Conservation (phyloP, 2,329 filamentous ascomycete genomes). For the Aspergillus udagawae region DNA sequence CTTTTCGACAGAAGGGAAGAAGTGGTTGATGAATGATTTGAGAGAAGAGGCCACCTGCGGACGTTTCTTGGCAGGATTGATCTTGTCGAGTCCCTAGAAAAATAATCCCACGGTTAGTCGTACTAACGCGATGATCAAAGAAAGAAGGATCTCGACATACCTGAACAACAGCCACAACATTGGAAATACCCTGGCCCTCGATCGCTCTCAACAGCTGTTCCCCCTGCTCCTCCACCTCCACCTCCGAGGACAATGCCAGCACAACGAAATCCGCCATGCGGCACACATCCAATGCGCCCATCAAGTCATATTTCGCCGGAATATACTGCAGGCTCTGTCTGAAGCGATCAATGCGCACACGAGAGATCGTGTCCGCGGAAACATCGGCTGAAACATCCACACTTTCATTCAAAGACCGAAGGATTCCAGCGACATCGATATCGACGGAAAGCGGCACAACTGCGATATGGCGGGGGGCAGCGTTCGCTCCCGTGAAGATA, state of each 20-base stretch:
- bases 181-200: constrained; percentile 92
- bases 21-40: constrained; percentile 89
- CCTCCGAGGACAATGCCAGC: constrained; percentile 73
- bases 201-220: constrained; percentile 82
- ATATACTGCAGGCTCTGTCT: constrained; percentile 92
- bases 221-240: constrained; percentile 73
- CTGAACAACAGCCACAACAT: constrained; percentile 80
- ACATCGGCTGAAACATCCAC: constrained; percentile 71
- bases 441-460: constrained; percentile 78
- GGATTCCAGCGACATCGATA: constrained; percentile 62
- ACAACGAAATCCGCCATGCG: constrained; percentile 88
- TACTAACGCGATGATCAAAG: background rate
- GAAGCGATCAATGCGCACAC: constrained; percentile 79
- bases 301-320: constrained; percentile 67
- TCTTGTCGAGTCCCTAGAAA: constrained; percentile 59
- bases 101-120: constrained; percentile 8
- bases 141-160: constrained; percentile 13
- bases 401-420: constrained; percentile 69
- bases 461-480: constrained; percentile 81
- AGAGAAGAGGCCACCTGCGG: constrained; percentile 74
- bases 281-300: constrained; percentile 77
- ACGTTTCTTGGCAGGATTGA: constrained; percentile 76
- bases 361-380: constrained; percentile 54
- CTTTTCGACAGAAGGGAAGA: constrained; percentile 89
- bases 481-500: constrained; percentile 81